These are phyloP conservation scores for Rhodamnia argentea DNA, from an alignment of 345 rosid genomes.

Conservation along the genomic window DNA sequence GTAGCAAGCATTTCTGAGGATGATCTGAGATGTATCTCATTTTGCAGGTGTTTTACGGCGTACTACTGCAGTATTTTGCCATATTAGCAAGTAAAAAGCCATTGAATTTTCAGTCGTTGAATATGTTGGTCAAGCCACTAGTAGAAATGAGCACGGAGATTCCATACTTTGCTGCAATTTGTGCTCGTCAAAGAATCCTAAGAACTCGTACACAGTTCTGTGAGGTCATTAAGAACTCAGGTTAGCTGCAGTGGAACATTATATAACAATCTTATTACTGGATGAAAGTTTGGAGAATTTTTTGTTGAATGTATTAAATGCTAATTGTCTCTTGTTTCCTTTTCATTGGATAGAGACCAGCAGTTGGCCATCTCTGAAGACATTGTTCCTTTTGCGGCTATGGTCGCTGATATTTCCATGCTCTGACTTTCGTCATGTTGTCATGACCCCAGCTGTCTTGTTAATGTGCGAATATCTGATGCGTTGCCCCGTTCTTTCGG, in stretches of 20 bases:
- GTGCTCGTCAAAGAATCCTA: slow-evolving; percentile 80
- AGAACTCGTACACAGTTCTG: slow-evolving; percentile 55
- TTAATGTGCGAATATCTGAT: slow-evolving; percentile 92
- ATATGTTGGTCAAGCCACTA: slow-evolving; percentile 73
- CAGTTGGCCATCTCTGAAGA: slow-evolving; percentile 90
- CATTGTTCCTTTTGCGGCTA: slow-evolving; percentile 70
- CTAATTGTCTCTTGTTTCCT: background rate
- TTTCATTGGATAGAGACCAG: slow-evolving; percentile 37
- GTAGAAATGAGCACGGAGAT: slow-evolving; percentile 85
- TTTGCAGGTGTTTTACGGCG: slow-evolving; percentile 81
- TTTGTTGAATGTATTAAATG: background rate
- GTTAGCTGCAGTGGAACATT: slow-evolving; percentile 20
- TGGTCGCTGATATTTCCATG: slow-evolving; percentile 96
- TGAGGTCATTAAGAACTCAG: slow-evolving; percentile 63
- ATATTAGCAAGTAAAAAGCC: slow-evolving; percentile 61
- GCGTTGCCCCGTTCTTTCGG: slow-evolving; percentile 74
- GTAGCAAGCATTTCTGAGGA: background rate
- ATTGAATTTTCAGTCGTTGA: slow-evolving; percentile 66
- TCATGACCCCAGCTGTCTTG: slow-evolving; percentile 77
- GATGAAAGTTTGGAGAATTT: background rate
- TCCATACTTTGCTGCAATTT: slow-evolving; percentile 92
- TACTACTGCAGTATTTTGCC: slow-evolving; percentile 86
- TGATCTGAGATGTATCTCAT: background rate
- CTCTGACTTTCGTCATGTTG: slow-evolving; percentile 90
- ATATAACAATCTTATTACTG: background rate